Conservation (phyloP, 2,329 filamentous ascomycete genomes). For the Teratosphaeria gauchensis region DNA sequence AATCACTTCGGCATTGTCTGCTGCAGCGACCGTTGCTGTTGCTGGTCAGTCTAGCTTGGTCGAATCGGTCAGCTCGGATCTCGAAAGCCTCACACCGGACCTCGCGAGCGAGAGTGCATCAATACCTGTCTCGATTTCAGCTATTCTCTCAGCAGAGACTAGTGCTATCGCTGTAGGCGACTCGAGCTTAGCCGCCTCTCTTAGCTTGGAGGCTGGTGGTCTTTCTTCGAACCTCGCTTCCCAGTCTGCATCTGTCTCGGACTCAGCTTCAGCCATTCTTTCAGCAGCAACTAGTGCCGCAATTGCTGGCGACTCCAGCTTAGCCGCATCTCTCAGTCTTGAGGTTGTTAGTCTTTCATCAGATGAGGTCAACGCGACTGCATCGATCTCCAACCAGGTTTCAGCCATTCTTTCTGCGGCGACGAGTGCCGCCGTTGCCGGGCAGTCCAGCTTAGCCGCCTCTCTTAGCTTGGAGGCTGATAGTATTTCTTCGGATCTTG, state of each 20-base stretch:
- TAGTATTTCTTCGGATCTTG: not conserved
- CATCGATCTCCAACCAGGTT: not conserved
- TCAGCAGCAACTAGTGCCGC: not conserved
- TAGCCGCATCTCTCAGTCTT: not conserved
- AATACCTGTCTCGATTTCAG: not conserved
- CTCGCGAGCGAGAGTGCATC: not conserved
- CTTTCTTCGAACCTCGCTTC: not conserved
- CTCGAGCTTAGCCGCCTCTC: not conserved
- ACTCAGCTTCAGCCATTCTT: not conserved
- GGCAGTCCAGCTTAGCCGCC: not conserved
- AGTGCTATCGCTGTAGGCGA: not conserved
- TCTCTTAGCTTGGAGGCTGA: not conserved
- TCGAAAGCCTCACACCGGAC: not conserved
- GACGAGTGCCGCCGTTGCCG: not conserved
- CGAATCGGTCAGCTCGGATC: not conserved
- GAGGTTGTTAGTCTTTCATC: not conserved
- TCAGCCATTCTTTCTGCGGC: not conserved
- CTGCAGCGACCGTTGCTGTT: not conserved
- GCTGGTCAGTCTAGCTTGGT: not conserved
- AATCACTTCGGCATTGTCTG: not conserved
- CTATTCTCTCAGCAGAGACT: not conserved
- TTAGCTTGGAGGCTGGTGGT: not conserved
- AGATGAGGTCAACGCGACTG: not conserved
- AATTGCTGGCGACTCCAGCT: not conserved
- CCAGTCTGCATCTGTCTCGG: not conserved